A percentile compares a stretch with the other conserved stretches of the same genome.
Evolutionary conservation across 2,329 filamentous ascomycete species (phyloP).

Genomic region (Aspergillaceae sp.): DNA sequence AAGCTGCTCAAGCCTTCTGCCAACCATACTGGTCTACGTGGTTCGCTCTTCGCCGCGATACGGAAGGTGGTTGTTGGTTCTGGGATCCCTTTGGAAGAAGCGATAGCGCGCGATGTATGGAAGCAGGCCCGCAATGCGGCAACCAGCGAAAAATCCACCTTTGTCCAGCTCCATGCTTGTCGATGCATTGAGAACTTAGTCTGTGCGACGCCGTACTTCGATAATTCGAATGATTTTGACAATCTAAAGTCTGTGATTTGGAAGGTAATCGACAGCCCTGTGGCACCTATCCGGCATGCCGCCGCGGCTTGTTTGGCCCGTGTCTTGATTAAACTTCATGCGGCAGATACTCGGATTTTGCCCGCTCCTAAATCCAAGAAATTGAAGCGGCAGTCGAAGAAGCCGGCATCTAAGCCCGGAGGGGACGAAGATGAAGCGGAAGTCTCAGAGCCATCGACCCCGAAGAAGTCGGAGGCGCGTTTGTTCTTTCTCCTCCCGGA

Average conservation of each 20-base stretch:
- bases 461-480: conserved; percentile 61
- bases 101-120: conserved; percentile 80
- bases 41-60: conserved; percentile 65
- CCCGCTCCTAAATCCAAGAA: conserved; percentile 55
- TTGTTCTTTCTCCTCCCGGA: conserved; percentile 68
- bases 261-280: conserved; percentile 76
- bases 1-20: conserved; percentile 73
- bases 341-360: conserved; percentile 48
- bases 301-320: conserved; percentile 78
- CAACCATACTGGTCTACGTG: conserved; percentile 72
- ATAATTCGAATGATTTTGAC: conserved; percentile 84
- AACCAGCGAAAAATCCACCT: conserved; percentile 68
- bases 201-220: conserved; percentile 68
- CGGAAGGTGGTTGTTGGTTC: conserved; percentile 71
- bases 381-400: conserved; percentile 64
- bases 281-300: conserved; percentile 68
- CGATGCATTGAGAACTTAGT: conserved; percentile 68
- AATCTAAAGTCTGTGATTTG: conserved; percentile 72
- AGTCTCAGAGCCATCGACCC: conserved; percentile 64
- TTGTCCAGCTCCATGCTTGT: conserved; percentile 72
- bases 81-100: conserved; percentile 69
- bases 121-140: conserved; percentile 76
- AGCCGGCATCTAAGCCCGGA: conserved; percentile 45
- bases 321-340: conserved; percentile 72
- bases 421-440: conserved; percentile 68